phyloP scores from a whole-genome alignment of 805 yeast species.

The Ogataea siamensis region DNA sequence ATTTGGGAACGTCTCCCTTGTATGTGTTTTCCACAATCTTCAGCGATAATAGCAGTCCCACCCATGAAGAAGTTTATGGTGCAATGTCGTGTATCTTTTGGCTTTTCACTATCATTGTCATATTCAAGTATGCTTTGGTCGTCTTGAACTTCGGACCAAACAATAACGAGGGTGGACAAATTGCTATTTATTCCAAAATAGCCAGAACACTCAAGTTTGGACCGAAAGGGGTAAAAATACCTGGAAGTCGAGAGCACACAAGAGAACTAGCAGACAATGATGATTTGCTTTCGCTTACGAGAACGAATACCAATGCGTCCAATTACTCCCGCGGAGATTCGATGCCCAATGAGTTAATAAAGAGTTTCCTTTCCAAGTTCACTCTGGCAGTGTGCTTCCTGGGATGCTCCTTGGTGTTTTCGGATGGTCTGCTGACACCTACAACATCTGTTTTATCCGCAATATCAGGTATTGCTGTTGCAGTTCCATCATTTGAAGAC shows the following conservation, averaged over 20 bases:
- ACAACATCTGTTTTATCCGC: constrained; percentile 62
- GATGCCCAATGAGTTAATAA: constrained; percentile 18
- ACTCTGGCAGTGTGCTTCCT: constrained; percentile 43
- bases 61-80: constrained; percentile 44
- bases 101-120: constrained; percentile 51
- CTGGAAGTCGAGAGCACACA: constrained; percentile 30
- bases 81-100: constrained; percentile 54
- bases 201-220: constrained; percentile 49
- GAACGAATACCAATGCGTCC: constrained; percentile 40
- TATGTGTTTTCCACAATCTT: constrained; percentile 45
- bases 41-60: constrained; percentile 31
- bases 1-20: constrained; percentile 60
- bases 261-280: constrained; percentile 24
- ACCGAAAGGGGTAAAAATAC: constrained; percentile 43
- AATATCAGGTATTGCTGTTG: constrained; percentile 53
- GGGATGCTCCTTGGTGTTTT: constrained; percentile 56
- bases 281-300: constrained; percentile 34
- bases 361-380: constrained; percentile 33
- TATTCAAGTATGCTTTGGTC: constrained; percentile 48
- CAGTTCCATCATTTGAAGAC: constrained; percentile 42
- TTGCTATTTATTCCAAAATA: constrained; percentile 60
- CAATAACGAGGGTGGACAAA: constrained; percentile 62
- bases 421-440: constrained; percentile 63
- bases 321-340: constrained; percentile 3
- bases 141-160: constrained; percentile 53